These are phyloP conservation scores for Ilyonectria sp. DNA, from an alignment of 2,329 filamentous ascomycete species.

Conservation along the genomic window DNA sequence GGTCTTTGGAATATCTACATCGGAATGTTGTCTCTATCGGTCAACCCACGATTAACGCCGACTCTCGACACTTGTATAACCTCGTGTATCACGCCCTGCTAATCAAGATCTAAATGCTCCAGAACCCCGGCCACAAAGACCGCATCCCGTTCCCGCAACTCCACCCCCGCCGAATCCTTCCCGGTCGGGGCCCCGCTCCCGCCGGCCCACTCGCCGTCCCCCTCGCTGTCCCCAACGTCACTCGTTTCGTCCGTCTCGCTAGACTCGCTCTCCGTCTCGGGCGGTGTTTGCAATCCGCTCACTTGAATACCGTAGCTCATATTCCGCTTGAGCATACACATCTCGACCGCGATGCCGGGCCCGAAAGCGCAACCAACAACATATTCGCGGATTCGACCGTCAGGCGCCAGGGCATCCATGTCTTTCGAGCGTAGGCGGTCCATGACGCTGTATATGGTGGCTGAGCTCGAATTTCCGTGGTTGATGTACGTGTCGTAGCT, in stretches of 20 bases:
- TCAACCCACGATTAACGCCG: neutral
- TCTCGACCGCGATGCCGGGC: slow-evolving; percentile 78
- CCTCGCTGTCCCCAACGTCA: slow-evolving; percentile 43
- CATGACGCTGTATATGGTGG: slow-evolving; percentile 79
- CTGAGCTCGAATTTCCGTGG: slow-evolving; percentile 79
- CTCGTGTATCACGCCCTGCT: slow-evolving; percentile 18
- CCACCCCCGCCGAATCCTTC: slow-evolving; percentile 27
- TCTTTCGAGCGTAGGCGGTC: slow-evolving; percentile 72
- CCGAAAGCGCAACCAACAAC: slow-evolving; percentile 80
- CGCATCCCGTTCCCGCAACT: slow-evolving; percentile 35
- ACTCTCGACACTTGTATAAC: neutral
- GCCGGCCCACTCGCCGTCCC: slow-evolving; percentile 38
- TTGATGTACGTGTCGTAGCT: slow-evolving; percentile 79
- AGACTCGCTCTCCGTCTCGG: slow-evolving; percentile 67
- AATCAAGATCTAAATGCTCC: slow-evolving; percentile 47
- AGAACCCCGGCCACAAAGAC: slow-evolving; percentile 42
- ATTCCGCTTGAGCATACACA: slow-evolving; percentile 73
- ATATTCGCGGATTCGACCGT: slow-evolving; percentile 66
- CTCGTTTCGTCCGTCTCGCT: slow-evolving; percentile 60
- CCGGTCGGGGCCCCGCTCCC: slow-evolving; percentile 32
- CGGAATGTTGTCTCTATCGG: neutral
- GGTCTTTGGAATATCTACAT: neutral
- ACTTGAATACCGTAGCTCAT: slow-evolving; percentile 32
- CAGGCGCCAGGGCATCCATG: slow-evolving; percentile 71
- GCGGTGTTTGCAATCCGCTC: slow-evolving; percentile 66